Evolutionary conservation across 2,329 filamentous ascomycete genomes (phyloP).

Genomic region (Hymenoscyphus infarciens): DNA sequence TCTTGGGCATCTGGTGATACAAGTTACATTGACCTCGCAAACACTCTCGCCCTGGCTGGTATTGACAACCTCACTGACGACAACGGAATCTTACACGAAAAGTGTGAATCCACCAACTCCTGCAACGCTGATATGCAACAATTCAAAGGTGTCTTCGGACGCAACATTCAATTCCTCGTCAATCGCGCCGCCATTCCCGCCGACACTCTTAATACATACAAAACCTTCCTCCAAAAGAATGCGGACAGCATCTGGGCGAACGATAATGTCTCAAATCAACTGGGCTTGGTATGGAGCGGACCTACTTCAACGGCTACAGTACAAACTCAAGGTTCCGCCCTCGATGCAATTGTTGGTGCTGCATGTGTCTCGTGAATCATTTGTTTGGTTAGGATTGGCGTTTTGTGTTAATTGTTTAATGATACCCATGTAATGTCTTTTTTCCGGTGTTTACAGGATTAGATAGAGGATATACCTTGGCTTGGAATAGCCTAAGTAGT

Average conservation of each 20-base stretch:
- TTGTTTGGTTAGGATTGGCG: neutral
- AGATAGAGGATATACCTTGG: neutral
- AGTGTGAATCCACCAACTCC: slow-evolving; percentile 47
- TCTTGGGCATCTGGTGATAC: slow-evolving; percentile 45
- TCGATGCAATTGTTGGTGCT: slow-evolving; percentile 66
- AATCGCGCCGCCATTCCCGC: slow-evolving; percentile 23
- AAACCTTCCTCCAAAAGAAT: slow-evolving; percentile 54
- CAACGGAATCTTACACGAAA: slow-evolving; percentile 49
- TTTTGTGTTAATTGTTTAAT: slow-evolving; percentile 7
- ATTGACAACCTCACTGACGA: slow-evolving; percentile 44
- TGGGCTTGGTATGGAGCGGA: slow-evolving; percentile 65
- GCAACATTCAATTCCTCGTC: slow-evolving; percentile 60
- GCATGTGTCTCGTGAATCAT: slow-evolving; percentile 20
- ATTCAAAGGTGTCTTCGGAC: slow-evolving; percentile 70
- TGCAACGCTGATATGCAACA: slow-evolving; percentile 49
- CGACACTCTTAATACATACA: slow-evolving; percentile 38
- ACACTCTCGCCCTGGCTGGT: slow-evolving; percentile 52
- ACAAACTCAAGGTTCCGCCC: slow-evolving; percentile 59
- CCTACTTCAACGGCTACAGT: slow-evolving; percentile 53
- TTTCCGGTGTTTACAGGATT: neutral
- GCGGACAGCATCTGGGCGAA: slow-evolving; percentile 64
- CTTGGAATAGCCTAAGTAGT: neutral
- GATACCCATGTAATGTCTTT: slow-evolving; percentile 7
- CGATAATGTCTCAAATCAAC: slow-evolving; percentile 48
- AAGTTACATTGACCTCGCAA: slow-evolving; percentile 45